Conservation (phyloP, 441 rosid species). For the Theobroma grandiflorum region DNA sequence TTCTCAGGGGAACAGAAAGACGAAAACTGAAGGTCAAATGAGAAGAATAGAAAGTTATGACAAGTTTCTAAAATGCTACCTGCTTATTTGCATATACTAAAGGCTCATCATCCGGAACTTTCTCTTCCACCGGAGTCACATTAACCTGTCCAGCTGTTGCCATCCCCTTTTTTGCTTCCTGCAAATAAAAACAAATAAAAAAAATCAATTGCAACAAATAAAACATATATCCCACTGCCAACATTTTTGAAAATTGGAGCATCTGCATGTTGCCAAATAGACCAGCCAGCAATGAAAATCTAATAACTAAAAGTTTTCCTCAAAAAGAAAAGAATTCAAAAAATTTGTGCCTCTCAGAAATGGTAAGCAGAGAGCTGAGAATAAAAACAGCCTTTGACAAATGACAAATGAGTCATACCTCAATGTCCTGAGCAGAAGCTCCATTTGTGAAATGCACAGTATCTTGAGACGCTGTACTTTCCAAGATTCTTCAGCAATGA, state of each 20-base stretch:
- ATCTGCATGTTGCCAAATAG: background rate
- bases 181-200: slow-evolving; percentile 30
- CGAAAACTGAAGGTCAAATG: background rate
- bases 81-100: slow-evolving; percentile 75
- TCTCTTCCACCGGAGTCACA: slow-evolving; percentile 67
- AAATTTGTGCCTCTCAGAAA: background rate
- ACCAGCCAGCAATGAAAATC: slow-evolving; percentile 8
- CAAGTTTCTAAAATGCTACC: slow-evolving; percentile 45
- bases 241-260: background rate
- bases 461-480: slow-evolving; percentile 53
- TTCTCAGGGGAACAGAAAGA: slow-evolving; percentile 1
- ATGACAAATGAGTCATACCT: slow-evolving; percentile 48
- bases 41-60: background rate
- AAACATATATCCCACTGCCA: background rate
- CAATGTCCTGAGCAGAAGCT: slow-evolving; percentile 56
- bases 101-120: slow-evolving; percentile 77
- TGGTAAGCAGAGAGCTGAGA: background rate
- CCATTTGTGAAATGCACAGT: slow-evolving; percentile 50
- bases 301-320: background rate
- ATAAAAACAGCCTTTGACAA: background rate
- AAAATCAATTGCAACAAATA: slow-evolving; percentile 13
- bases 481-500: slow-evolving; percentile 53
- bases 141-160: slow-evolving; percentile 59
- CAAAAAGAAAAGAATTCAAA: slow-evolving; percentile 5
- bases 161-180: slow-evolving; percentile 74